phyloP scores from a whole-genome alignment of 169 alveolate genomes.

The Eimeria praecox region DNA sequence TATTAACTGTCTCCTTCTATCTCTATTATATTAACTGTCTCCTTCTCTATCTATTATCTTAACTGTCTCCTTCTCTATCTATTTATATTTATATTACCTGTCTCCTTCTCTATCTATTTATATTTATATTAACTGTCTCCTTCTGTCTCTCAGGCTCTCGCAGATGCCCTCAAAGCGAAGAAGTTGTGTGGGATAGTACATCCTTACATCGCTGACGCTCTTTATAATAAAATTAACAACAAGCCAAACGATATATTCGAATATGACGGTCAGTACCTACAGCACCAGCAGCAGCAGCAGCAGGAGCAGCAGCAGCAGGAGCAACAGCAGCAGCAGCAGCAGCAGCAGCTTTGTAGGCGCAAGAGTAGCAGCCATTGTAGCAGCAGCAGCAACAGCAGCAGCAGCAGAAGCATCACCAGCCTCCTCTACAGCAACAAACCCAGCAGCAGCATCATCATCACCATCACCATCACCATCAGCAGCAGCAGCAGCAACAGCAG shows the following conservation, averaged over 20 bases:
- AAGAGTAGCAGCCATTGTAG: neutral
- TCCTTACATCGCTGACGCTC: constrained; percentile 76
- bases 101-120: neutral
- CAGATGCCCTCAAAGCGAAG: constrained; percentile 23
- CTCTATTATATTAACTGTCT: no score
- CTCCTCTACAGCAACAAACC: no score
- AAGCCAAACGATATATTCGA: constrained; percentile 23
- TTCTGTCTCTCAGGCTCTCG: constrained; percentile 55
- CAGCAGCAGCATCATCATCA: neutral
- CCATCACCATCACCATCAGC: neutral
- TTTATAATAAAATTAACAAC: constrained; percentile 27
- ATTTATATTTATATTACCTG: no score
- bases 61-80: no score
- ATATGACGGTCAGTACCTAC: constrained; percentile 68
- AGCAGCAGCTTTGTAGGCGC: constrained; percentile 24
- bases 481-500: neutral
- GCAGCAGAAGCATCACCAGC: neutral
- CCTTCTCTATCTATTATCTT: no score
- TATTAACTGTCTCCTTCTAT: neutral
- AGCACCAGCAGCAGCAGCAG: constrained; percentile 2
- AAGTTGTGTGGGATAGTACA: constrained; percentile 73
- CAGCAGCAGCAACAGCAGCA: neutral
- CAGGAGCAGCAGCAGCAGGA: neutral
- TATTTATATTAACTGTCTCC: neutral
- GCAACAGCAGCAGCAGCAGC: neutral